These are phyloP conservation scores for Tubosaeta sp. DNA, from an alignment of 768 basidiomycete species.

Conservation along the genomic window DNA sequence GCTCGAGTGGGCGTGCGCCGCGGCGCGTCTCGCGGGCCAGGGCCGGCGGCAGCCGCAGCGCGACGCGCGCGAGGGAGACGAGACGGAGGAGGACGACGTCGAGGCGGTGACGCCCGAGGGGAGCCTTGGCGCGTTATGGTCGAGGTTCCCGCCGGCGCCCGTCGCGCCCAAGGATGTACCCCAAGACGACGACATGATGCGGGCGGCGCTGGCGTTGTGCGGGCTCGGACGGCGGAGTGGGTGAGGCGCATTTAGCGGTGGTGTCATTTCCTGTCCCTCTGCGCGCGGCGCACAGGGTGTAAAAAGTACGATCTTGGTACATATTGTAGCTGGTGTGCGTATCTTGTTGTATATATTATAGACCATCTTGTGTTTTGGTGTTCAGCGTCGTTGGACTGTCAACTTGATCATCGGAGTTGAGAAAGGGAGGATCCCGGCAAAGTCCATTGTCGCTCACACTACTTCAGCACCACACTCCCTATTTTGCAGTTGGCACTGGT, in stretches of 20 bases:
- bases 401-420: no score
- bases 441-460: no score
- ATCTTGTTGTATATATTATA: background rate
- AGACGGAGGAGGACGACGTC: constrained; percentile 60
- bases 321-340: background rate
- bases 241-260: constrained; percentile 2
- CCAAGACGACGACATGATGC: constrained; percentile 66
- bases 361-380: background rate
- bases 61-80: constrained; percentile 31
- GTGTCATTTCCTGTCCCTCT: background rate
- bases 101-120: constrained; percentile 64
- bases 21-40: constrained; percentile 48
- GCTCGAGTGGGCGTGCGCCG: constrained; percentile 34
- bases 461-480: no score
- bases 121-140: constrained; percentile 37
- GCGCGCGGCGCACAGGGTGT: background rate
- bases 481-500: no score
- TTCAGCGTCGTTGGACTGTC: no score
- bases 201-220: constrained; percentile 63
- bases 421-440: no score
- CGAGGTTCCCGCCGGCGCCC: background rate
- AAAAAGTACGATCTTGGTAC: background rate
- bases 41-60: constrained; percentile 19
- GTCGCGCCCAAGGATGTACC: constrained; percentile 10
- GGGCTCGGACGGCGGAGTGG: constrained; percentile 38